Percentiles rank a stretch among this genome's conserved stretches.
Conservation (phyloP, 2,329 filamentous ascomycete genomes). For the Lasiodiplodia citricola region DNA sequence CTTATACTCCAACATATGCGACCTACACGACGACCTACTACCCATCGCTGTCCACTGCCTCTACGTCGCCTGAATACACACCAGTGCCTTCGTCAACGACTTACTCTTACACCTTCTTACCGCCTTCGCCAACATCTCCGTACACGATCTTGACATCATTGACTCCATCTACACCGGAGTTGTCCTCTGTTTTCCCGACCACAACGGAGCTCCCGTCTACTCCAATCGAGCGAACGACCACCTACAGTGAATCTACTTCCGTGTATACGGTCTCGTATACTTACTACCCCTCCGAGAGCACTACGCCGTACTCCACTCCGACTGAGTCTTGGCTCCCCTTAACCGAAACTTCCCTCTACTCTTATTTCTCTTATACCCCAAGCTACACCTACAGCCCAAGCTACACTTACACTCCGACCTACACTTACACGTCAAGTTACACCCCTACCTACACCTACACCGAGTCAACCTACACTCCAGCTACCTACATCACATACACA, state of each 20-base stretch:
- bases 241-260: not conserved
- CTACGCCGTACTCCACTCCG: not conserved
- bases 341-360: no score
- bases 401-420: not conserved
- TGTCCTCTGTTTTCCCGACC: not conserved
- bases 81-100: not conserved
- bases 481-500: not conserved
- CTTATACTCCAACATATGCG: not conserved
- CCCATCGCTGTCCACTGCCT: not conserved
- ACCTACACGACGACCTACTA: not conserved
- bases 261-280: not conserved
- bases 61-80: not conserved
- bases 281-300: not conserved
- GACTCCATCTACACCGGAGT: not conserved
- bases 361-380: not conserved
- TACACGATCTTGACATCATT: constrained; percentile 1
- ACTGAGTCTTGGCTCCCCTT: not conserved
- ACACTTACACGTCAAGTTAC: not conserved
- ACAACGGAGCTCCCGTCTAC: not conserved
- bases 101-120: not conserved
- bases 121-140: constrained; percentile 2
- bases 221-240: not conserved
- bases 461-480: not conserved
- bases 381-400: not conserved
- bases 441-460: not conserved